Evolutionary conservation across 805 yeast species (phyloP).

Genomic region (Nakazawaea pomicola): DNA sequence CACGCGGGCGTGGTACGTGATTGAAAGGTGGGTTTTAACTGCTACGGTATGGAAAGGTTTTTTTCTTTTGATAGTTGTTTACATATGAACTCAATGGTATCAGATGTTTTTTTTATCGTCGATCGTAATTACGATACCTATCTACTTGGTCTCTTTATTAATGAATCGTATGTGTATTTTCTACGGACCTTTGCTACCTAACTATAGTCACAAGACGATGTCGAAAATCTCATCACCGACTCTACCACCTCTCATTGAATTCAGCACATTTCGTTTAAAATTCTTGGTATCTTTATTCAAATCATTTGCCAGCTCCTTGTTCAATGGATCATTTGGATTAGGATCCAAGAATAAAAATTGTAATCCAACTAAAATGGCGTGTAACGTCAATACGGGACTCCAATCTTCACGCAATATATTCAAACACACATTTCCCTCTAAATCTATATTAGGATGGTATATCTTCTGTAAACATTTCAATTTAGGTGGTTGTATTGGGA

Average conservation of each 20-base stretch:
- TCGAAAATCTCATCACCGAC: slow-evolving; percentile 61
- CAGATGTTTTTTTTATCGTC: no score
- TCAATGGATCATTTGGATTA: slow-evolving; percentile 87
- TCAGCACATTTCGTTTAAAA: slow-evolving; percentile 54
- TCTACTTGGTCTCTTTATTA: no score
- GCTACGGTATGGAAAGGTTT: no score
- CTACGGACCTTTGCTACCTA: no score
- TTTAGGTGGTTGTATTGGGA: slow-evolving; percentile 92
- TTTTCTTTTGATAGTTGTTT: no score
- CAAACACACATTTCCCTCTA: slow-evolving; percentile 85
- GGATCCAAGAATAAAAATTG: slow-evolving; percentile 86
- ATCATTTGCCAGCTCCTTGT: slow-evolving; percentile 78
- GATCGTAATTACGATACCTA: no score
- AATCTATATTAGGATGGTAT: slow-evolving; percentile 91
- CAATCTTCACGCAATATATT: slow-evolving; percentile 93
- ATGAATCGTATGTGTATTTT: no score
- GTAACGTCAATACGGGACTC: slow-evolving; percentile 87
- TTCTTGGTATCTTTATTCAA: slow-evolving; percentile 37
- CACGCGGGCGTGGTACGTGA: no score
- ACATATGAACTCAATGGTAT: no score
- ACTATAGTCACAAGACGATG: slow-evolving; percentile 43
- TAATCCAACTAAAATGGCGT: slow-evolving; percentile 78
- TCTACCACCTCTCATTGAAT: slow-evolving; percentile 69
- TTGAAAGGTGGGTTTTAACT: no score
- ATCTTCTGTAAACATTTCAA: slow-evolving; percentile 67